Evolutionary conservation across 768 basidiomycete species (phyloP), one percentile per base, ranked within the genome.

Genomic region (Lentinula aciculospora): DNA sequence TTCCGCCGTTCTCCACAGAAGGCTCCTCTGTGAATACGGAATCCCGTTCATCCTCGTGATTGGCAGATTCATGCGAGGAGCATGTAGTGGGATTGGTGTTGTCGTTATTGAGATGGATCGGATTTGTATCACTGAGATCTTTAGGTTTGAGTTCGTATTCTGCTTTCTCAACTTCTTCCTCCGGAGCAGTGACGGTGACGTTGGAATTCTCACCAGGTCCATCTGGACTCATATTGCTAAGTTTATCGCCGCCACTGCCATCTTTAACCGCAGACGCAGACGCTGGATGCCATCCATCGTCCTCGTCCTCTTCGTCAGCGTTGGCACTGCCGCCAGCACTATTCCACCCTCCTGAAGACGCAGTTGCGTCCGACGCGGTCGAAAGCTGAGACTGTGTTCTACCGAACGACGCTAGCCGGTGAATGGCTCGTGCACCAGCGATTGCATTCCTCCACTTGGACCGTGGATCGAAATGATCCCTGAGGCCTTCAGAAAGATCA

Each of bases 381-480:
- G 45, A 31, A 19, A 34, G 19, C 44, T 46, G 12, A 23, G 40
- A 32, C 19, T 21, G 19, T 2, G 44, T 37, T n/a, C 31, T 36
- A 21, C 32, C 64, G 64, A 59, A 60, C 53, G 57, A 59, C 53
- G 72, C 70, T 19, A 81, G 68, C 25, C 80, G 71, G 29, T 70
- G 65, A 13, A 80, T 36, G 0, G 75, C 79, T 15, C 77, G 72
- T 23, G 79, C 78, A 29, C 76, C 74, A 1, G 73, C 65, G 63
- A 94, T 91, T 13, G 89, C 89, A 1, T 76, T 73, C 50, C 82
- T 80, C 93, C 92, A 94, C 37, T 79, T 79, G 1, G 83, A 85
- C 42, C 78, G 79, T 0, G 92, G 80, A 65, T 92, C 78, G 71
- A 96, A 95, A 74, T 94, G 83, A 31, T 92, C 86, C 31, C 89